Evolutionary conservation across 768 basidiomycete species (phyloP).

Genomic region (Auriscalpium microsporum): DNA sequence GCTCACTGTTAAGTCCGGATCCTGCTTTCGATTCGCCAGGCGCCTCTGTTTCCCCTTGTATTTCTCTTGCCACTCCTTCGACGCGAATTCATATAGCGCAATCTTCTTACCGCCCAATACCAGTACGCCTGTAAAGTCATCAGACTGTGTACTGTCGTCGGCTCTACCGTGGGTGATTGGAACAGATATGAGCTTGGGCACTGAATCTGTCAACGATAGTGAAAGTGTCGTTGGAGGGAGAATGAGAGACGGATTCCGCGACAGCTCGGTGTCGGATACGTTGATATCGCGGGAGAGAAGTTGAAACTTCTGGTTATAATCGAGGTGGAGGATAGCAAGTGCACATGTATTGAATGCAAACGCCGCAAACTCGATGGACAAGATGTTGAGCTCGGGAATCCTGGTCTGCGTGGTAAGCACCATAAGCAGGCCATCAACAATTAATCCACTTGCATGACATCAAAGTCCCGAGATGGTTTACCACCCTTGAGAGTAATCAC

Average conservation of each 20-base stretch:
- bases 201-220: conserved; percentile 24
- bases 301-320: conserved; percentile 54
- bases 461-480: conserved; percentile 45
- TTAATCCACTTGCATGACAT: conserved; percentile 45
- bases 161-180: conserved; percentile 26
- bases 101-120: conserved; percentile 63
- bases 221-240: conserved; percentile 49
- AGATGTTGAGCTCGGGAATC: conserved; percentile 57
- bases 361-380: conserved; percentile 57
- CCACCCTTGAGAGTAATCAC: conserved; percentile 51
- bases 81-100: conserved; percentile 50
- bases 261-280: conserved; percentile 42
- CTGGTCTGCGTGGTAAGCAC: conserved; percentile 25
- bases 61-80: conserved; percentile 38
- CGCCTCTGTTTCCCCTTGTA: conserved; percentile 47
- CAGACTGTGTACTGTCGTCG: conserved; percentile 14
- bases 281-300: conserved; percentile 52
- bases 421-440: neutral
- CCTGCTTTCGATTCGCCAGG: conserved; percentile 40
- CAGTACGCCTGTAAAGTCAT: conserved; percentile 54
- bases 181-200: conserved; percentile 20
- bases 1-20: conserved; percentile 32
- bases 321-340: conserved; percentile 61
- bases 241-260: conserved; percentile 35
- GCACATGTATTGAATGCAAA: conserved; percentile 34